phyloP scores from a whole-genome alignment of 2,329 filamentous ascomycete genomes.

The Orbilia quercus region DNA sequence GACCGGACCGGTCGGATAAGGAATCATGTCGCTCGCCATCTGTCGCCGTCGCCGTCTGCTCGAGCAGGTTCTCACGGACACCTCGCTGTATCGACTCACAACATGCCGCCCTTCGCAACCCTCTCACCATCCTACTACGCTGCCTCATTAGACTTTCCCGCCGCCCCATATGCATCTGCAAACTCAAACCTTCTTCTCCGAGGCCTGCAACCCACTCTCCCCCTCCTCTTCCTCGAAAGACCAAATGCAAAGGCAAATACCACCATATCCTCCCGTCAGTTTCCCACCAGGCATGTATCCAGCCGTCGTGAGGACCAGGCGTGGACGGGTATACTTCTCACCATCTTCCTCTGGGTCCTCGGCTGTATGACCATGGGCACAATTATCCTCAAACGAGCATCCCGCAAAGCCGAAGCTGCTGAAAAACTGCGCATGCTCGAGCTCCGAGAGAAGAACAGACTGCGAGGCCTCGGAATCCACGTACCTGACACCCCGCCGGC shows the following conservation, averaged over 20 bases:
- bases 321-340: constrained; percentile 14
- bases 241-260: constrained; percentile 1
- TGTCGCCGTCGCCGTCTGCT: too few relatives aligned
- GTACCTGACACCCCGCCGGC: not conserved
- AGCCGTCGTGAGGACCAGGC: constrained; percentile 14
- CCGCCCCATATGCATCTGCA: not conserved
- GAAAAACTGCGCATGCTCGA: constrained; percentile 11
- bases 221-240: not conserved
- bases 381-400: not conserved
- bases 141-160: too few relatives aligned
- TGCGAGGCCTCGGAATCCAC: constrained; percentile 2
- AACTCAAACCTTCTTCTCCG: not conserved
- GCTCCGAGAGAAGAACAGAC: constrained; percentile 9
- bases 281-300: too few relatives aligned
- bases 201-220: not conserved
- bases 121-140: too few relatives aligned
- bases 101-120: too few relatives aligned
- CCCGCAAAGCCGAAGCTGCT: not conserved
- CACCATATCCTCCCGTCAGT: too few relatives aligned
- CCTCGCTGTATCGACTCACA: too few relatives aligned
- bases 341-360: constrained; percentile 13
- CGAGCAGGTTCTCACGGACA: too few relatives aligned
- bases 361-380: constrained; percentile 11
- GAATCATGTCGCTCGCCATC: too few relatives aligned
- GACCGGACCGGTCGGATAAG: too few relatives aligned